These are phyloP conservation scores for Pseudofabraea citricarpa DNA, from an alignment of 2,329 filamentous ascomycete genomes.

Conservation along the genomic window DNA sequence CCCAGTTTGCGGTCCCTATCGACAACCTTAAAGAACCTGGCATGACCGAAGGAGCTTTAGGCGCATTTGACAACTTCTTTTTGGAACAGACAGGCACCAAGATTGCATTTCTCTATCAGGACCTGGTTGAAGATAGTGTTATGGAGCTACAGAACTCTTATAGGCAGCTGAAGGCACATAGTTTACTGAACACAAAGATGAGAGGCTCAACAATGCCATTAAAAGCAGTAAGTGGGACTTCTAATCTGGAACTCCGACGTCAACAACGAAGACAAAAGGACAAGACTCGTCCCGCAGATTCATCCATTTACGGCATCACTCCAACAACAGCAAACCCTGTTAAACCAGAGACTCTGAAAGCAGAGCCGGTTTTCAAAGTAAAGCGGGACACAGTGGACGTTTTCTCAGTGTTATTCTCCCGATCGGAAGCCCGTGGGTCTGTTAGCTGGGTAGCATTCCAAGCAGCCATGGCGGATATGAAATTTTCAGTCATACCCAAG, in stretches of 20 bases:
- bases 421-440: conserved; percentile 17
- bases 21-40: conserved; percentile 37
- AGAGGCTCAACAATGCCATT: too few relatives aligned
- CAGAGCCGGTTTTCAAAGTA: conserved; percentile 29
- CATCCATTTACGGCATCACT: conserved; percentile 30
- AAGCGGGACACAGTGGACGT: conserved; percentile 31
- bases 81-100: conserved; percentile 32
- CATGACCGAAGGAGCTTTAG: conserved; percentile 28
- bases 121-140: conserved; percentile 35
- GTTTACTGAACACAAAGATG: conserved; percentile 11
- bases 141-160: conserved; percentile 27
- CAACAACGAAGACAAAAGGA: conserved; percentile 35
- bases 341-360: neutral
- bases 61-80: conserved; percentile 32
- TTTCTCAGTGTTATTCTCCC: conserved; percentile 29
- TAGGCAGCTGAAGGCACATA: conserved; percentile 15
- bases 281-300: conserved; percentile 37
- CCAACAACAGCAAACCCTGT: neutral
- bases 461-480: conserved; percentile 35
- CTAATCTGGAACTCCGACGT: conserved; percentile 20
- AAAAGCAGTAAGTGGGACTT: conserved; percentile 6
- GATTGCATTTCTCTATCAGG: conserved; percentile 39
- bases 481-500: conserved; percentile 35
- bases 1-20: conserved; percentile 35
- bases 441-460: conserved; percentile 27